phyloP scores from a whole-genome alignment of 2,329 filamentous ascomycete genomes.

The Exophiala sideris region DNA sequence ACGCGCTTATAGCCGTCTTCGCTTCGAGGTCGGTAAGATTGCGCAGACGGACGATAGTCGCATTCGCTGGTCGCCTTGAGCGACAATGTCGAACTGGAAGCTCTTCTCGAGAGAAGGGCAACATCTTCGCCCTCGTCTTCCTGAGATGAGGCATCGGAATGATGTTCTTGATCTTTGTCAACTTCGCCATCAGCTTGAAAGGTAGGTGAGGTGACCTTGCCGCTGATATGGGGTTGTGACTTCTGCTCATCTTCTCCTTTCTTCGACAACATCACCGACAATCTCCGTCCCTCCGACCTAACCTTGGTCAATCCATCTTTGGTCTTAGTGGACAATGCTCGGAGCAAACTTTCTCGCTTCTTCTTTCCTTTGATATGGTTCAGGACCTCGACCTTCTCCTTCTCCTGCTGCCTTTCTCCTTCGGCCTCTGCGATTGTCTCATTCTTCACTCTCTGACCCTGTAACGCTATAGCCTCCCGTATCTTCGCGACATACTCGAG shows the following conservation, averaged over 20 bases:
- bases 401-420: neutral
- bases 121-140: slow-evolving; percentile 3
- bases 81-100: neutral
- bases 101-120: slow-evolving; percentile 1
- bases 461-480: slow-evolving; percentile 6
- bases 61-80: neutral
- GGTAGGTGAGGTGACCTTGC: neutral
- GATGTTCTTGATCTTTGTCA: too few species aligned
- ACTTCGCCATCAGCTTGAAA: neutral
- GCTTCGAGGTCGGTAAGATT: neutral
- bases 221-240: neutral
- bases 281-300: neutral
- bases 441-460: slow-evolving; percentile 5
- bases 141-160: too few species aligned
- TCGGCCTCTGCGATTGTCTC: neutral
- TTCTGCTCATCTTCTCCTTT: neutral
- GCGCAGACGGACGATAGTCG: slow-evolving; percentile 3
- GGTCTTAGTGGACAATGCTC: neutral
- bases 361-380: slow-evolving; percentile 29
- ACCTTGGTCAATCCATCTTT: slow-evolving; percentile 1
- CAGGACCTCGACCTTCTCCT: slow-evolving; percentile 37
- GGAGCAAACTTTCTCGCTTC: neutral
- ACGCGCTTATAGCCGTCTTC: neutral
- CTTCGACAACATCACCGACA: neutral
- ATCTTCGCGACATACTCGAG: slow-evolving; percentile 9